Evolutionary conservation across 169 alveolate species (phyloP).

Genomic region (Theileria annulata): DNA sequence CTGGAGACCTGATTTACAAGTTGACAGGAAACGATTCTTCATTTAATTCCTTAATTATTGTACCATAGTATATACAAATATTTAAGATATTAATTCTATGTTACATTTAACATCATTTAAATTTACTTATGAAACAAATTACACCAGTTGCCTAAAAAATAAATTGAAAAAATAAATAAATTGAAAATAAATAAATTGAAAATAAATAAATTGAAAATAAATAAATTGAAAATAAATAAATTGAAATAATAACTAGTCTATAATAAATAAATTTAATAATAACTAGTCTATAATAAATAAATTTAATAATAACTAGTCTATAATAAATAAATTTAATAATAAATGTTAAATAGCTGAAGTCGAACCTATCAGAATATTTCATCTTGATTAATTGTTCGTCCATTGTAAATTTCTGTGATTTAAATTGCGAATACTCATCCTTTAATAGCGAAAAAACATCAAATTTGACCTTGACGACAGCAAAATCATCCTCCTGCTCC

Average conservation of each 20-base stretch:
- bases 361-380: slow-evolving; percentile 44
- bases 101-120: background rate
- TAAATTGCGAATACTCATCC: slow-evolving; percentile 34
- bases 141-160: background rate
- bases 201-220: too few species aligned
- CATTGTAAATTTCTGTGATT: slow-evolving; percentile 24
- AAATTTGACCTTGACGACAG: slow-evolving; percentile 49
- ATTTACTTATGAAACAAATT: too few species aligned
- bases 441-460: slow-evolving; percentile 47
- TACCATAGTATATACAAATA: background rate
- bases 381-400: slow-evolving; percentile 51
- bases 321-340: too few species aligned
- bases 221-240: too few species aligned
- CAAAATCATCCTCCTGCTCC: slow-evolving; percentile 19
- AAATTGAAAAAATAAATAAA: background rate
- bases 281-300: too few species aligned
- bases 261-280: too few species aligned
- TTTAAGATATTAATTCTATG: background rate
- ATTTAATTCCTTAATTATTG: slow-evolving; percentile 37
- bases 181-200: too few species aligned
- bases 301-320: too few species aligned
- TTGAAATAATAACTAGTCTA: background rate
- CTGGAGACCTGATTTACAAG: slow-evolving; percentile 91
- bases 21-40: slow-evolving; percentile 87
- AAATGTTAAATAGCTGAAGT: too few species aligned